Evolutionary conservation across 768 basidiomycete genomes (phyloP).

Genomic region (Rhodotorula taiwanensis): DNA sequence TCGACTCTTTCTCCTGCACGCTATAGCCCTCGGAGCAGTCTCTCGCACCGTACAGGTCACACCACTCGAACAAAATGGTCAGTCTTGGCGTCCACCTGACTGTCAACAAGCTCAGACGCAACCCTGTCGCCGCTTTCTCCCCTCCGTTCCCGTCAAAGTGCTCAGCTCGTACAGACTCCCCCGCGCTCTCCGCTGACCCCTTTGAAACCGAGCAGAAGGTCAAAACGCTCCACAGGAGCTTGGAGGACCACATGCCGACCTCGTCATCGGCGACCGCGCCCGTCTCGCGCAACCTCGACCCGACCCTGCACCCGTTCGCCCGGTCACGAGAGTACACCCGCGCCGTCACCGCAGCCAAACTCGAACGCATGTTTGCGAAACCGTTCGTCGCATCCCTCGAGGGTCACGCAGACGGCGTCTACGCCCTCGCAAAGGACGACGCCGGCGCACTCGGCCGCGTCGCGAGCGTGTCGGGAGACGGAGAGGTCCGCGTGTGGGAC

Average conservation of each 20-base stretch:
- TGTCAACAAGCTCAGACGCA: too few species aligned
- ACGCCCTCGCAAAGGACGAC: slow-evolving; percentile 64
- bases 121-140: too few species aligned
- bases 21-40: too few species aligned
- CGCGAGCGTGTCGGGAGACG: slow-evolving; percentile 92
- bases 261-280: slow-evolving; percentile 80
- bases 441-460: slow-evolving; percentile 67
- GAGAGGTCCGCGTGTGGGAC: slow-evolving; percentile 83
- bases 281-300: slow-evolving; percentile 82
- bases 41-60: too few species aligned
- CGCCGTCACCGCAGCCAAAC: slow-evolving; percentile 89
- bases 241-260: slow-evolving; percentile 52
- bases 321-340: slow-evolving; percentile 86
- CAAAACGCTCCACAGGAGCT: slow-evolving; percentile 39
- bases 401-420: slow-evolving; percentile 92
- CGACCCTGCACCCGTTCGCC: slow-evolving; percentile 90
- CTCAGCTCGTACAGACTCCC: too few species aligned
- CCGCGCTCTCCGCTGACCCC: neutral
- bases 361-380: slow-evolving; percentile 96
- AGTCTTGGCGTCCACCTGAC: too few species aligned
- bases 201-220: slow-evolving; percentile 39
- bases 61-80: too few species aligned
- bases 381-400: slow-evolving; percentile 85
- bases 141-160: too few species aligned
- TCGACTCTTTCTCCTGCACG: too few species aligned